Conservation (phyloP, 106 monocot genomes). For the Cymbidium sinense region DNA sequence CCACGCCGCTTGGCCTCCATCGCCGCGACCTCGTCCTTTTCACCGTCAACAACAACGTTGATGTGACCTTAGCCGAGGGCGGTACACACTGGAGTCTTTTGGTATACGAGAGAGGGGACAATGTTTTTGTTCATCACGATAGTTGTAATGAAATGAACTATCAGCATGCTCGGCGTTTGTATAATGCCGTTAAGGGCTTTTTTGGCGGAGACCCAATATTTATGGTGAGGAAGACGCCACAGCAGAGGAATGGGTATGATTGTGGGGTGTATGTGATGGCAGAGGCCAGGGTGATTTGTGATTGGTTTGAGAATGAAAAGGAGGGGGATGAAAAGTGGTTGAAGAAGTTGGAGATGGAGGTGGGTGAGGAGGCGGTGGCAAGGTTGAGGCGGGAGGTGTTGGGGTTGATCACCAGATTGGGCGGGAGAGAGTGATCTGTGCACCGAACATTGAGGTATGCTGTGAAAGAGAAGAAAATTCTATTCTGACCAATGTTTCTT, state of each 20-base stretch:
- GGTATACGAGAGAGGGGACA: constrained; percentile 23
- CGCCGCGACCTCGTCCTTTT: constrained; percentile 15
- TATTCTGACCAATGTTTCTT: neutral
- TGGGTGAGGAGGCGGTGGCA: constrained; percentile 15
- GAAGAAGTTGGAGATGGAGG: constrained; percentile 18
- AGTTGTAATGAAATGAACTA: constrained; percentile 36
- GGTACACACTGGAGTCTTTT: constrained; percentile 86
- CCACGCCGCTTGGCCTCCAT: constrained; percentile 7
- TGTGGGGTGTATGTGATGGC: constrained; percentile 75
- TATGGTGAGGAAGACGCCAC: constrained; percentile 39
- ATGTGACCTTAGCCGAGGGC: constrained; percentile 32
- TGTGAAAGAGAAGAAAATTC: neutral
- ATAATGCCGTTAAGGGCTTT: constrained; percentile 23
- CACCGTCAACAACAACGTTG: constrained; percentile 33
- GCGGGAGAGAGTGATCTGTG: neutral
- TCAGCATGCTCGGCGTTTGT: constrained; percentile 28
- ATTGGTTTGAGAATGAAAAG: constrained; percentile 25
- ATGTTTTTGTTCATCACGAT: constrained; percentile 69
- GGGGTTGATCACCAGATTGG: constrained; percentile 21
- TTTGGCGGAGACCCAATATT: constrained; percentile 14
- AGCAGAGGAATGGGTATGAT: constrained; percentile 72
- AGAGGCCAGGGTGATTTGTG: constrained; percentile 34
- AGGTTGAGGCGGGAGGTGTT: constrained; percentile 28
- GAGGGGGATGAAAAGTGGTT: constrained; percentile 20
- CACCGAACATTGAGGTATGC: neutral